Evolutionary conservation across 2,329 filamentous ascomycete genomes (phyloP), one percentile per base, ranked within the genome.

Genomic region (Ophiostoma novo-ulmi): DNA sequence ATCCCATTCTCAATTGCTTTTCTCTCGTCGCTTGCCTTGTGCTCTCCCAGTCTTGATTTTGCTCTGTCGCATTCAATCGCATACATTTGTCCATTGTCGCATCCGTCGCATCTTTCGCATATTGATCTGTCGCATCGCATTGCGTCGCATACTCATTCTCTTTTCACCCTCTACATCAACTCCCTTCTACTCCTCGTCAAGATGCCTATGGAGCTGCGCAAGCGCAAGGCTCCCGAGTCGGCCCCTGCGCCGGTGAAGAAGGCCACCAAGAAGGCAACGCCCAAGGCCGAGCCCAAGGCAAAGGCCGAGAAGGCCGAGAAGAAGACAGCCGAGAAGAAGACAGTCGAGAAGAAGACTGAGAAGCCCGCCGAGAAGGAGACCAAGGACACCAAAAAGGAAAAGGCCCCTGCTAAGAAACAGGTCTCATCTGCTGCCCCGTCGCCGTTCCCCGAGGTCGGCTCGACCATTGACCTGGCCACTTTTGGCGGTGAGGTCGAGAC

Each of bases 401-500:
- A 75, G 55, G 66, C 39, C 63, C 61, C 68, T 73, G 72, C 69
- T 68, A 71, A 72, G 52, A 77, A 76, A 72, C 72, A 79, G 74
- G 77, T 77, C 70, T 74, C 79, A 22, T 74, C 79, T 69, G 78
- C 80, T 13, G 35, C 68, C 72, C 72, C 77, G 26, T 76, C 74
- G 22, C 76, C 77, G 70, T 76, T 78, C 8, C 75, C 78, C 69
- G 79, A 80, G 66, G 82, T 86, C 70, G 88, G 87, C 76, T 82
- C 86, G 70, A 80, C 80, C 70, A 82, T 90, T 75, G 78, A 82
- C 73, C 83, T 89, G 65, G 85, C 87, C 61, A 82, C 79, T 71
- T 89, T 90, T 76, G 88, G 88, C 74, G 87, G 87, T 74, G 89
- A 95, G 77, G 82, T 99, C 74, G 88, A 95, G 83, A 95, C 90